Evolutionary conservation across 768 basidiomycete genomes (phyloP), one percentile per base, ranked within the genome.

Genomic region (Russula foetens): DNA sequence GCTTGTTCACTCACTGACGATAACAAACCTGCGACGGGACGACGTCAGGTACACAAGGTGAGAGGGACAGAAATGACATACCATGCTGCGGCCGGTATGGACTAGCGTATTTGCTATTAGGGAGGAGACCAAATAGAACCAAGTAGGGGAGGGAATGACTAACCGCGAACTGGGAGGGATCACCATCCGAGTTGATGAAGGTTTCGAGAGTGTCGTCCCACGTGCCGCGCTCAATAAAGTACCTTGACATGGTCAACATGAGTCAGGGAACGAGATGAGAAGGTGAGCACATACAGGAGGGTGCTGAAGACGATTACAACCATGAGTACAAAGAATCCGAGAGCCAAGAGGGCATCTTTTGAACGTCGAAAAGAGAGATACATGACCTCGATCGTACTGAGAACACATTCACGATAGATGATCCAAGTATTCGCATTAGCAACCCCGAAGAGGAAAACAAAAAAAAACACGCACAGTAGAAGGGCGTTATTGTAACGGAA

Each of bases 331-430:
- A 96, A 95, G 72, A 95, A 96, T 2, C 83, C 82, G 21, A 96
- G 84, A 0, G 93, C 92, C 3, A 93, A 79, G 0, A 94, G 77
- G 0, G 92, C 92, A 66, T 95, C 90, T 64, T 91, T 87, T 0
- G 90, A 93, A 61, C 91, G 79, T 52, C 88, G 81, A 38, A 94
- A 86, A 31, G 91, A 86, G 31, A 96, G 80, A 70, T 88, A 92
- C 93, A 96, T 97, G 67, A 92, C 90, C 76, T 92, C 89, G 51
- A 92, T 92, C 0, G 90, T 92, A 48, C 89, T 90, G 57, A 21
- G 48, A 12, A 11, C 46, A 29, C 31, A 23, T 26, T 58, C 48
- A 4, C 15, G 39, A 19, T 41, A n/a, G 17, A 21, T 9, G 19
- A 19, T 15, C 17, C 15, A 24, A 26, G 24, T 23, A 14, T 4